A percentile compares a stretch with the other conserved stretches of the same genome.
Conservation (phyloP, 169 alveolate species). For the Eimeria mitis region DNA sequence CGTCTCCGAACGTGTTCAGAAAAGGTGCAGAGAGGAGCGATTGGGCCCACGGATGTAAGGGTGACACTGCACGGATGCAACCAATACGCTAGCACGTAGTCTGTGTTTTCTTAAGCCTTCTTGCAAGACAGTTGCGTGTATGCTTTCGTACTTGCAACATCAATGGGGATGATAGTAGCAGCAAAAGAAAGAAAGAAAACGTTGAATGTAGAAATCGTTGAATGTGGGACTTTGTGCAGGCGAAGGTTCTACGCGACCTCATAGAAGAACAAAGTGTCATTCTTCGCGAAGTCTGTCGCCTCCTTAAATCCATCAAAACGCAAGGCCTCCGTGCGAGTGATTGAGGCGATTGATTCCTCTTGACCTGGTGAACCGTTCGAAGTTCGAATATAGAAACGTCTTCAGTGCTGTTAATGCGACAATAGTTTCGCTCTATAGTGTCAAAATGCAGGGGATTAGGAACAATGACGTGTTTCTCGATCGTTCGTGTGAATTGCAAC, state of each 20-base stretch:
- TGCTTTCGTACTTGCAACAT: not conserved
- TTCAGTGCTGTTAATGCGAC: too few species aligned
- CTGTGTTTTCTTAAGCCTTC: not conserved
- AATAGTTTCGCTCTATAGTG: not conserved
- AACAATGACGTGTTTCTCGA: not conserved
- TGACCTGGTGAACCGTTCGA: constrained; percentile 15
- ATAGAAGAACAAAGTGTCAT: constrained; percentile 60
- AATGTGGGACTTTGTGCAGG: constrained; percentile 30
- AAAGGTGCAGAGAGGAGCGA: constrained; percentile 22
- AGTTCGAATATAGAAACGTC: constrained; percentile 33
- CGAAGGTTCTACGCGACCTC: constrained; percentile 24
- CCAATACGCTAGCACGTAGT: not conserved
- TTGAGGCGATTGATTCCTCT: not conserved
- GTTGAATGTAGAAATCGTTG: not conserved
- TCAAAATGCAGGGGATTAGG: not conserved
- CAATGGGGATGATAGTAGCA: not conserved
- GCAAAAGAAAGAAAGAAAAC: not conserved
- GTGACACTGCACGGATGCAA: not conserved
- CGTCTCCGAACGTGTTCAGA: not conserved
- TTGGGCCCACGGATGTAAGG: constrained; percentile 56
- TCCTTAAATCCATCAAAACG: constrained; percentile 1
- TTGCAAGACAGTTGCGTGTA: too few species aligned
- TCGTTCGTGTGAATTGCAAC: not conserved
- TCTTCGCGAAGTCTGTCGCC: constrained; percentile 58
- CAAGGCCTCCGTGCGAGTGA: not conserved